Base-by-base conservation (phyloP, 169 alveolate species). In the Plasmodium coatneyi region DNA sequence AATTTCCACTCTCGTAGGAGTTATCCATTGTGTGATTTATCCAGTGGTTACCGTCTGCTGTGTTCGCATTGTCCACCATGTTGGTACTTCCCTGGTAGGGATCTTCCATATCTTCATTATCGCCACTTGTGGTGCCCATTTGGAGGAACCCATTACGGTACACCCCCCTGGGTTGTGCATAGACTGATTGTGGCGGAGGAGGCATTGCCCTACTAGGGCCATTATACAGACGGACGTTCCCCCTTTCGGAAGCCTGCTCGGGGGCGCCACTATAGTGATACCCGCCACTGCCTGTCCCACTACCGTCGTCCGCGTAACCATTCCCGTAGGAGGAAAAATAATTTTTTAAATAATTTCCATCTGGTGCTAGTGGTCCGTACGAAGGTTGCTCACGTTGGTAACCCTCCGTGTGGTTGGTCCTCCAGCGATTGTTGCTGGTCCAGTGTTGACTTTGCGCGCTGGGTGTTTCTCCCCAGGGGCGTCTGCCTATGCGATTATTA, bases 311-410 rank as follows among this genome's bases (percentile, higher is more conserved):
- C 54, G 16, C 54, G 54, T 79, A 39, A 14, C 66, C 56, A 82
- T 39, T 82, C 32, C 43, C 19, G 39, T 82, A 79, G 22, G 84
- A 41, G 25, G 84, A 79, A 79, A 79, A 79, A 43, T 79, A 79
- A 79, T 79, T 79, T 79, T 79, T 16, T 36, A 79, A 79, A 79
- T 39, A 79, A 43, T 41, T 79, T 2, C 54, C 56, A 79, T 41
- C 32, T 79, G 84, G 12, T 12, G 54, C 16, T 14, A 36, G 4
- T 79, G 49, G n/a, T 25, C 25, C 49, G 22, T 79, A 46, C 16
- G 22, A 39, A 10, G 19, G 34, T 43, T 49, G 60, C 22, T 41
- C 70, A n/a, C 39, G n/a, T 49, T 49, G 34, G 54, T 5, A 12
- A 79, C 54, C 25, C 5, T 25, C 32, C 39, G 7, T 43, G 14